Evolutionary conservation across 176 grass and related monocot species (phyloP).

Genomic region (Ensete ventricosum): DNA sequence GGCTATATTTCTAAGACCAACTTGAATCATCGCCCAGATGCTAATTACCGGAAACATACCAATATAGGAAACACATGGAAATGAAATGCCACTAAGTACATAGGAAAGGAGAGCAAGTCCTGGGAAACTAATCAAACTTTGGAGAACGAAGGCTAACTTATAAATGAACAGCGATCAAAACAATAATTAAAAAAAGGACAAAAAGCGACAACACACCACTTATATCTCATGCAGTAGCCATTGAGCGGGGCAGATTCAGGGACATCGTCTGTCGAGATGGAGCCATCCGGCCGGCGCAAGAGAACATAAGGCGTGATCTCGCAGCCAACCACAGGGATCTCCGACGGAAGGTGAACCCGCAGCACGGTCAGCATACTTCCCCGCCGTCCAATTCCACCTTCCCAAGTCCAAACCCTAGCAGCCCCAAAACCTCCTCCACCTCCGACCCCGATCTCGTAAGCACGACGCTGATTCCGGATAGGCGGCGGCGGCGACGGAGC

Average conservation of each 20-base stretch:
- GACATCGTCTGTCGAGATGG: conserved; percentile 21
- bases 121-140: background rate
- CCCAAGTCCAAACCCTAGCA: conserved; percentile 10
- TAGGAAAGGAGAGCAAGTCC: too few relatives aligned
- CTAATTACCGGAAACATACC: background rate
- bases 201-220: conserved; percentile 7
- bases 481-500: background rate
- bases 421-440: conserved; percentile 2
- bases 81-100: background rate
- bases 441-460: background rate
- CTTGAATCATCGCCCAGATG: background rate
- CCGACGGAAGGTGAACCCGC: conserved; percentile 26
- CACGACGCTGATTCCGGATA: background rate
- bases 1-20: background rate
- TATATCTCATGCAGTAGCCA: conserved; percentile 25
- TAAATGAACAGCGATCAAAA: background rate
- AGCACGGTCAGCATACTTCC: conserved; percentile 30
- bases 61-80: background rate
- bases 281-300: conserved; percentile 20
- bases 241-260: conserved; percentile 16
- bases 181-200: background rate
- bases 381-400: conserved; percentile 9
- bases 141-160: background rate
- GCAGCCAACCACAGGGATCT: conserved; percentile 28
- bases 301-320: conserved; percentile 30